phyloP scores from a whole-genome alignment of 106 monocot species.

The Apostasia ramifera region DNA sequence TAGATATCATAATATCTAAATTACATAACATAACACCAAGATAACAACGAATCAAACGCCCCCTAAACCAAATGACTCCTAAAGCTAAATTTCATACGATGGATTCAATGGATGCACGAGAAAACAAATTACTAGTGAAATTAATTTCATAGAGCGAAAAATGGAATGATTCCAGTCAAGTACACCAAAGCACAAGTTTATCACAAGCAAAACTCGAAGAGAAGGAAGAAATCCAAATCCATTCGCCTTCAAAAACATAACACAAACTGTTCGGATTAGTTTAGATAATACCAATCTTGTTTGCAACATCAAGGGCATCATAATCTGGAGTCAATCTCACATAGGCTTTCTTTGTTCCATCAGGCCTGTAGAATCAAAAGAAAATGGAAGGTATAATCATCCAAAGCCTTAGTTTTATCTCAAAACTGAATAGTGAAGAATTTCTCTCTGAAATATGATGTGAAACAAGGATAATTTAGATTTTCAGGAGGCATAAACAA shows the following conservation, averaged over 20 bases:
- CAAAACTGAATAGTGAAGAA: not conserved
- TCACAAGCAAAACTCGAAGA: not conserved
- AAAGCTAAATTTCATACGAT: too few species aligned
- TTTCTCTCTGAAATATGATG: not conserved
- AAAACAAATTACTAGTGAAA: too few species aligned
- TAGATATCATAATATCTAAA: too few species aligned
- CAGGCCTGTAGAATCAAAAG: slow-evolving; percentile 19
- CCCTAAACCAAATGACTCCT: too few species aligned
- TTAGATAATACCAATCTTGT: slow-evolving; percentile 38
- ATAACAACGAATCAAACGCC: too few species aligned
- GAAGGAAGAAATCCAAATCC: not conserved
- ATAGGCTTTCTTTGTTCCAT: slow-evolving; percentile 42
- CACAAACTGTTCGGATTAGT: not conserved
- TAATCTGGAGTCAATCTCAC: slow-evolving; percentile 31
- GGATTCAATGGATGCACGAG: too few species aligned
- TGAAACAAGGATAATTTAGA: too few species aligned
- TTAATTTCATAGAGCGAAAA: too few species aligned
- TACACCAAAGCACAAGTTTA: not conserved
- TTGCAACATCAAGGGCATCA: slow-evolving; percentile 35
- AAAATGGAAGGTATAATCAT: not conserved
- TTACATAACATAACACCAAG: too few species aligned
- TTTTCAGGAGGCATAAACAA: too few species aligned
- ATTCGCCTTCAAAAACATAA: not conserved
- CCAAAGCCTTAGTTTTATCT: not conserved
- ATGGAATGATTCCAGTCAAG: too few species aligned